phyloP scores from a whole-genome alignment of 345 rosid genomes.

The Salix koriyanagi region DNA sequence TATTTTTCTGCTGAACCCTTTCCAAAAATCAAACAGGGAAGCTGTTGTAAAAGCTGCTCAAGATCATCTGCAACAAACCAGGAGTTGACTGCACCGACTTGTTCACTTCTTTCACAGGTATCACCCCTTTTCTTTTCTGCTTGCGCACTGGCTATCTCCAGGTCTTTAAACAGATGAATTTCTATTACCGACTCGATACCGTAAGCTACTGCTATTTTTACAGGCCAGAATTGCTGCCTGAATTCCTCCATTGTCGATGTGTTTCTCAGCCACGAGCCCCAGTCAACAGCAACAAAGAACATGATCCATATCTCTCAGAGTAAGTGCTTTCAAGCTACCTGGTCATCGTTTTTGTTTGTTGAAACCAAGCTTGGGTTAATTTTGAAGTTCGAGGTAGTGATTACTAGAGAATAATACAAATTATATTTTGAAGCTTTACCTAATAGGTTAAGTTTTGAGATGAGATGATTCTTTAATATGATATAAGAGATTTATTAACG shows the following conservation, averaged over 20 bases:
- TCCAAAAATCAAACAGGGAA: slow-evolving; percentile 24
- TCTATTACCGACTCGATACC: no score
- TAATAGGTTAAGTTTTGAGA: no score
- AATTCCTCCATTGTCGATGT: slow-evolving; percentile 31
- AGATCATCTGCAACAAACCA: slow-evolving; percentile 29
- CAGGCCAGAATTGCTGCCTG: slow-evolving; percentile 63
- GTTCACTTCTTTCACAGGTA: slow-evolving; percentile 50
- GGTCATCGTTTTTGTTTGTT: no score
- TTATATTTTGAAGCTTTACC: accelerated
- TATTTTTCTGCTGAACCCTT: neutral
- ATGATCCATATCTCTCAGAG: slow-evolving; percentile 61
- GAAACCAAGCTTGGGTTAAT: neutral
- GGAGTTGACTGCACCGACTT: slow-evolving; percentile 44
- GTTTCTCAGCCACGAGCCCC: slow-evolving; percentile 51
- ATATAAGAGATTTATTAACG: no score
- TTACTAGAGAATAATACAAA: no score
- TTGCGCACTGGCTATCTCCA: neutral
- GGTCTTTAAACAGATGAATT: neutral
- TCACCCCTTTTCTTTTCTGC: neutral
- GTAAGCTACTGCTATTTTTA: neutral
- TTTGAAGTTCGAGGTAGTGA: slow-evolving; percentile 13
- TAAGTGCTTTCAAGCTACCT: slow-evolving; percentile 11
- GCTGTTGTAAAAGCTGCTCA: slow-evolving; percentile 30
- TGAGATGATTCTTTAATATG: no score
- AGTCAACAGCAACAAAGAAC: slow-evolving; percentile 49